Base-by-base conservation (phyloP, 164 flowering plant genomes). In the Malania oleifera region DNA sequence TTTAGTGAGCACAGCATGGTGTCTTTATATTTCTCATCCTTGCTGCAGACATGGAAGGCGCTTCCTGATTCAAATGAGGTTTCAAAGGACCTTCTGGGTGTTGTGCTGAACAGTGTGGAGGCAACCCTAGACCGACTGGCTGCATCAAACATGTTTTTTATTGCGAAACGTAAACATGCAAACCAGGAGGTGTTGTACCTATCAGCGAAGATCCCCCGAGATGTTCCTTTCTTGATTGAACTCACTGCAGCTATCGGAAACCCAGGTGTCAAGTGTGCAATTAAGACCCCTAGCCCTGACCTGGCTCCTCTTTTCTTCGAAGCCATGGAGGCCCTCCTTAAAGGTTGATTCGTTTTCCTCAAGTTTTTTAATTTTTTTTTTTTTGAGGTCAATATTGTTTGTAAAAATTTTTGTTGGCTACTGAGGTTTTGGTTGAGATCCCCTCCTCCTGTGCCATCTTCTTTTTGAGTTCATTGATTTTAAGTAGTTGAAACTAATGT, bases 251-350 rank as follows among this genome's bases (percentile, higher is more conserved):
- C 75, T 19, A 54, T 84, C 15, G 88, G 93, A 37, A 61, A 68
- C 52, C 88, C 91, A 18, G 91, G 96, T 6, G 73, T 91, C 66
- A 86, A 91, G 68, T 85, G 89, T 57, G 97, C 97, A 1, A 75
- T 88, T 66, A 95, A 95, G 75, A 85, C 97, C 23, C 96, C 99
- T 9, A 81, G 62, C 75, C 82, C 85, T 3, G 99, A 95, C 52
- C 78, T 88, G 84, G 85, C 92, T 2, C 95, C 97, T 19, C 85
- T 93, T 19, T 88, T 90, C 80, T 90, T 93, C 53, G 97, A 95
- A 81, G 75, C 84, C 46, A 40, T 88, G 5, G 99, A 95, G 70
- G 56, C 62, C 50, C 83, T 93, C 57, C 87, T 93, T 50, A 75
- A 51, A 65, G 67, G 73, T 64, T 82, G 79, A 80, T 67, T 51